Evolutionary conservation across 441 rosid species (phyloP).

Genomic region (Populus hybrid): DNA sequence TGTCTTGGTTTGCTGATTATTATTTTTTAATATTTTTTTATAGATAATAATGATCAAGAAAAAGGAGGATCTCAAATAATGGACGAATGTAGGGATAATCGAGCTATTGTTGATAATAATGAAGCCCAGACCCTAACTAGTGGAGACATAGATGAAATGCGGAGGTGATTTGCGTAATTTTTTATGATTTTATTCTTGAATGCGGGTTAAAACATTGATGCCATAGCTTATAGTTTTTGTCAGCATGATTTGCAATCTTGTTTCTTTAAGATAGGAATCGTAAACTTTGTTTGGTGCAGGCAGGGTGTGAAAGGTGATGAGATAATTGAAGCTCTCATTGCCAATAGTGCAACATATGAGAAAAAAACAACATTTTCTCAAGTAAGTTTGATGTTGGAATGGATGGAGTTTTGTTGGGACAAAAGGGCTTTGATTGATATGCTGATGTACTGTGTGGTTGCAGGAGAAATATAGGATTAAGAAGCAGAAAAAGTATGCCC

Average conservation of each 20-base stretch:
- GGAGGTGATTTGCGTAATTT: constrained; percentile 10
- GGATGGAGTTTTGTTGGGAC: neutral
- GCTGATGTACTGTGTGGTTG: constrained; percentile 13
- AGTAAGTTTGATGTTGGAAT: constrained; percentile 29
- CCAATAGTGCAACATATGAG: constrained; percentile 84
- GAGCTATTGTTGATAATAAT: constrained; percentile 73
- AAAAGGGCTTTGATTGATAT: neutral
- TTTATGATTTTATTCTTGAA: neutral
- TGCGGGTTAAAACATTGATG: neutral
- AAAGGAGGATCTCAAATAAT: constrained; percentile 30
- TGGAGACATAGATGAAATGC: constrained; percentile 80
- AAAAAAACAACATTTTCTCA: constrained; percentile 82
- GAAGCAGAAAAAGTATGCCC: constrained; percentile 95
- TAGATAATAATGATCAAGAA: constrained; percentile 41
- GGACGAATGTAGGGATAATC: constrained; percentile 63
- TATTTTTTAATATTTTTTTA: neutral
- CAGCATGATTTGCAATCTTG: neutral
- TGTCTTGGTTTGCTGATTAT: neutral
- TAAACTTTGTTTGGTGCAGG: constrained; percentile 36
- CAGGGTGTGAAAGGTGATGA: constrained; percentile 83
- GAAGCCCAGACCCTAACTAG: constrained; percentile 73
- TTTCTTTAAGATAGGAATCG: neutral
- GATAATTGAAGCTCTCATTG: constrained; percentile 85
- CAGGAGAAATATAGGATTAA: constrained; percentile 87
- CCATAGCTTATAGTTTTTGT: neutral